These are phyloP conservation scores for Casuarina equisetifolia DNA, from an alignment of 306 rosid species.

Conservation along the genomic window DNA sequence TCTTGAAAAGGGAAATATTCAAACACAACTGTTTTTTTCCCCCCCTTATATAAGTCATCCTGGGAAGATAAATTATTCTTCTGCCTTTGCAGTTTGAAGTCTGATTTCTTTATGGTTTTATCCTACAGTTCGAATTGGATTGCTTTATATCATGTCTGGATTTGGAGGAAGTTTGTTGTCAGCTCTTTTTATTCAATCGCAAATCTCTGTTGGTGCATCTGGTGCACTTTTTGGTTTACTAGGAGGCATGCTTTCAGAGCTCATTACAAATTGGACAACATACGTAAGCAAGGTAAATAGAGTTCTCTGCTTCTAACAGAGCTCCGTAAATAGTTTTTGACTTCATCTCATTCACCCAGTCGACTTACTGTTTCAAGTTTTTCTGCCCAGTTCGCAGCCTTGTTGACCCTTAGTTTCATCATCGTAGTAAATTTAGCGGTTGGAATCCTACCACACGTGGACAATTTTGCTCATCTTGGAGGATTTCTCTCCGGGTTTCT, in stretches of 20 bases:
- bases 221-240: slow-evolving; percentile 89
- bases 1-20: slow-evolving; percentile 1
- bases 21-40: background rate
- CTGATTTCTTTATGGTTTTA: slow-evolving; percentile 6
- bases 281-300: slow-evolving; percentile 74
- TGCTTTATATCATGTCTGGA: slow-evolving; percentile 70
- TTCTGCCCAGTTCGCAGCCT: slow-evolving; percentile 59
- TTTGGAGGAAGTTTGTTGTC: slow-evolving; percentile 84
- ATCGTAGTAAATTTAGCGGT: slow-evolving; percentile 63
- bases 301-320: slow-evolving; percentile 4
- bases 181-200: slow-evolving; percentile 56
- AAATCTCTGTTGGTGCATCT: slow-evolving; percentile 90
- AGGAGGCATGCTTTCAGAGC: slow-evolving; percentile 90
- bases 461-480: slow-evolving; percentile 88
- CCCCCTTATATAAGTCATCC: background rate
- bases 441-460: slow-evolving; percentile 89
- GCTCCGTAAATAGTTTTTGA: slow-evolving; percentile 15
- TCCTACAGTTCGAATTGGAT: slow-evolving; percentile 63
- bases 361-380: slow-evolving; percentile 28
- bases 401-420: slow-evolving; percentile 59
- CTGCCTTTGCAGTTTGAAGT: slow-evolving; percentile 13
- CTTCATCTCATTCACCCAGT: background rate
- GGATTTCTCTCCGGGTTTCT: slow-evolving; percentile 86
- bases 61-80: slow-evolving; percentile 15
- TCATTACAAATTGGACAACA: slow-evolving; percentile 82